These are phyloP conservation scores for Tetragonia tetragonoides DNA, from an alignment of 148 eudicot species.

Conservation along the genomic window DNA sequence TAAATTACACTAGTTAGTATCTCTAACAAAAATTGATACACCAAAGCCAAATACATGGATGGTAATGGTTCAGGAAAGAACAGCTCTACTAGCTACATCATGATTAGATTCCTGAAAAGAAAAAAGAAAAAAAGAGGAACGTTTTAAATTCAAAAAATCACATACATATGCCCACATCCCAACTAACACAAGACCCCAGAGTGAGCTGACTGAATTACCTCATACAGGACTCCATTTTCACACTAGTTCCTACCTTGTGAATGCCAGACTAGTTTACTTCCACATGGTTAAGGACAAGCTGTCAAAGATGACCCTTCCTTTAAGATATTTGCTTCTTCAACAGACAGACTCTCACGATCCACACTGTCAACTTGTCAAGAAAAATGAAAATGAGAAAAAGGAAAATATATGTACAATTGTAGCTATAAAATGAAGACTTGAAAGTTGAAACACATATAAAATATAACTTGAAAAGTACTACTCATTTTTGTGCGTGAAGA, in stretches of 20 bases:
- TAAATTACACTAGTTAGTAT: too few relatives aligned
- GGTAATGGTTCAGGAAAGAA: too few relatives aligned
- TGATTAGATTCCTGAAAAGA: too few relatives aligned
- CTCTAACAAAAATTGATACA: too few relatives aligned
- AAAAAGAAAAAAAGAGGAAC: too few relatives aligned
- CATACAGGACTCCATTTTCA: too few relatives aligned
- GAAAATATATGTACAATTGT: neutral
- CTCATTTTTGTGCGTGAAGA: constrained; percentile 50
- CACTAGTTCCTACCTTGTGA: neutral
- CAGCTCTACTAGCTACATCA: too few relatives aligned
- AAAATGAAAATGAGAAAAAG: neutral
- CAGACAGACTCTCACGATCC: neutral
- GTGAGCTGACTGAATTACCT: too few relatives aligned
- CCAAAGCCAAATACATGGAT: too few relatives aligned
- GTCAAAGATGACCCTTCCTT: neutral
- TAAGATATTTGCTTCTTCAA: neutral
- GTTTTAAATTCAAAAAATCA: too few relatives aligned
- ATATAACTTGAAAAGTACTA: neutral
- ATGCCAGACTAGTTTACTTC: neutral
- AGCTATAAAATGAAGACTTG: neutral
- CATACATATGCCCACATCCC: too few relatives aligned
- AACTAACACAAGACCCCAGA: too few relatives aligned
- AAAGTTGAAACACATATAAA: neutral
- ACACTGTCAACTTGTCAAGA: neutral
- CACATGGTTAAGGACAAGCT: neutral